phyloP scores from a whole-genome alignment of 225 moss, liverwort and hornwort species.

The Sphagnum contortum region DNA sequence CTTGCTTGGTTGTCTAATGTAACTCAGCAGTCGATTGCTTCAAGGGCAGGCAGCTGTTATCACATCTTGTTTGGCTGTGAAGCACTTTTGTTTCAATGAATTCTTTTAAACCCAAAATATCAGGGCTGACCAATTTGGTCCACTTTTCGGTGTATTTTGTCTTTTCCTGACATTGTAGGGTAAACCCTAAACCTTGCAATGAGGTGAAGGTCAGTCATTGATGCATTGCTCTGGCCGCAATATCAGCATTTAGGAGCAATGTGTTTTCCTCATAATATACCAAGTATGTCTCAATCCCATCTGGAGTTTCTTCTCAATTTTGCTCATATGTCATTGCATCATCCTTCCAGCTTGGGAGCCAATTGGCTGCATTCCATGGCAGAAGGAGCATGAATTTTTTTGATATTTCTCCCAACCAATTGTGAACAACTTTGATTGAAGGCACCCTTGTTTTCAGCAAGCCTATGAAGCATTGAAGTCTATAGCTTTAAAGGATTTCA shows the following conservation, averaged over 20 bases:
- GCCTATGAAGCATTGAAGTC: conserved; percentile 10
- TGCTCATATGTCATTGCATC: conserved; percentile 4
- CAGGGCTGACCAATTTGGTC: too few relatives aligned
- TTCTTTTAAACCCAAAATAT: too few relatives aligned
- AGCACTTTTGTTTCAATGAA: too few relatives aligned
- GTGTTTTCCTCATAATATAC: conserved; percentile 1
- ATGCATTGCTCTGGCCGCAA: conserved; percentile 12
- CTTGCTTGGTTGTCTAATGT: too few relatives aligned
- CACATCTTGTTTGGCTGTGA: too few relatives aligned
- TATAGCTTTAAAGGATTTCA: conserved; percentile 18
- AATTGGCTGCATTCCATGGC: conserved; percentile 14
- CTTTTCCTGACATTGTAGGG: too few relatives aligned
- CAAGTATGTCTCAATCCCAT: conserved; percentile 9
- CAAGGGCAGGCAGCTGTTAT: too few relatives aligned
- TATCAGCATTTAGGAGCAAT: conserved; percentile 3
- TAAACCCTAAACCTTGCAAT: neutral
- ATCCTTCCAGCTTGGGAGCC: conserved; percentile 11
- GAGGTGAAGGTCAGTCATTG: conserved; percentile 1
- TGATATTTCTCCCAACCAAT: conserved; percentile 9
- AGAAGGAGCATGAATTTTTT: conserved; percentile 14
- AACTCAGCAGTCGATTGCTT: too few relatives aligned
- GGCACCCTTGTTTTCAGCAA: conserved; percentile 2
- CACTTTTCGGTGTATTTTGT: too few relatives aligned
- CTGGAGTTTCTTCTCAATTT: conserved; percentile 8
- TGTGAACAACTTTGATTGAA: conserved; percentile 5